Evolutionary conservation across 192 early-diverging fungal genomes (phyloP), one percentile per base, ranked within the genome.

Genomic region (Ambispora gerdemannii): DNA sequence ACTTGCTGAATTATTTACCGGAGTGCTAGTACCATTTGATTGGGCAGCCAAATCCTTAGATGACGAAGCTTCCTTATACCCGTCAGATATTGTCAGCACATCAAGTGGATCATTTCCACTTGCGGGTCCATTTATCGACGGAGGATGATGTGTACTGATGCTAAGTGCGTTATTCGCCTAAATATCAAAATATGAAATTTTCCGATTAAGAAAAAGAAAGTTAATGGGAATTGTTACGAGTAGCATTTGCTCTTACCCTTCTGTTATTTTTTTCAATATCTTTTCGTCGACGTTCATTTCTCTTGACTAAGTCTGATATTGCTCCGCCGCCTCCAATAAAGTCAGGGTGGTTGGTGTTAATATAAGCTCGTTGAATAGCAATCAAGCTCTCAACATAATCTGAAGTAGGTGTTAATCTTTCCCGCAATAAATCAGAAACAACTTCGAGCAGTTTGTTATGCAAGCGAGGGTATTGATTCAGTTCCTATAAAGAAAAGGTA

Each of bases 261-360:
- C 74, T 73, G 24, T 75, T 61, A 17, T 77, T 72, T 7, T 74
- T 76, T 63, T 81, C 75, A 28, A 80, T 75, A n/a, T 78, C 71
- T 58, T 71, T 78, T 75, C 84, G 83, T 73, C 86, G 86, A 77
- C 84, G 87, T 71, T 87, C 85, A 13, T 83, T 78, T 63, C 84
- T 83, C 43, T 81, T 84, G 76, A 91, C 86, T 51, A 93, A 70
- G 27, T 85, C 84, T 24, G 78, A 82, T 77, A 93, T 85, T n/a
- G 91, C 90, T 15, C 86, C 87, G 0, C 84, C 86, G 0, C 87
- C 91, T 17, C 91, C 91, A 68, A 92, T 84, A 76, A 92, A 92
- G 72, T 93, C 91, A 0, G 90, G 89, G 65, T 93, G 91, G 76
- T 90, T 90, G 64, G 91, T 93, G 71, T 93, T 93, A 73, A 93